These are phyloP conservation scores for Diaporthe helianthi DNA, from an alignment of 2,329 filamentous ascomycete genomes.

Conservation along the genomic window DNA sequence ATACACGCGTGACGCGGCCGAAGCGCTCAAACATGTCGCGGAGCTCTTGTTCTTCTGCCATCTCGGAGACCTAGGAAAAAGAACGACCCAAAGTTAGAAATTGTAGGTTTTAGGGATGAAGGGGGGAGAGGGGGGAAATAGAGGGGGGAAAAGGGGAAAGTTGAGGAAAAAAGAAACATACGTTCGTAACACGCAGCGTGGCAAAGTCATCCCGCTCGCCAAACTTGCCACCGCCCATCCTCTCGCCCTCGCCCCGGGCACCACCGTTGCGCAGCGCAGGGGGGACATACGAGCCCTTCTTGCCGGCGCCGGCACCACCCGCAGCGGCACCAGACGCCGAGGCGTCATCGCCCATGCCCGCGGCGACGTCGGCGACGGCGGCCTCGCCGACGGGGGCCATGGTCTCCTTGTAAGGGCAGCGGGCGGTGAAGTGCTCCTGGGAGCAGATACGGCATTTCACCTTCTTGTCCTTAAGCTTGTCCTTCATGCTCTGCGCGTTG, in stretches of 20 bases:
- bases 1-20: slow-evolving; percentile 95
- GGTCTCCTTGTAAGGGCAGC: slow-evolving; percentile 99
- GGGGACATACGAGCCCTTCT: slow-evolving; percentile 89
- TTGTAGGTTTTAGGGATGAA: background rate
- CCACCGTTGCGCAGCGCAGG: slow-evolving; percentile 83
- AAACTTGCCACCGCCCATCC: slow-evolving; percentile 84
- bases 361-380: slow-evolving; percentile 59
- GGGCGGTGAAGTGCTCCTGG: slow-evolving; percentile 98
- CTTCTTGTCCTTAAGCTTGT: slow-evolving; percentile 96
- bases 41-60: slow-evolving; percentile 94
- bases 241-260: slow-evolving; percentile 71
- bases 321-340: slow-evolving; percentile 53
- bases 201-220: slow-evolving; percentile 94
- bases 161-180: slow-evolving; percentile 60
- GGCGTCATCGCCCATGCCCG: slow-evolving; percentile 59
- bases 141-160: slow-evolving; percentile 20
- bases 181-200: slow-evolving; percentile 96
- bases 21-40: slow-evolving; percentile 98
- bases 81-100: background rate
- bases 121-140: background rate
- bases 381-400: slow-evolving; percentile 85
- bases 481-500: slow-evolving; percentile 77
- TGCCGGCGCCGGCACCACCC: slow-evolving; percentile 64
- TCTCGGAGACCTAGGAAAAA: slow-evolving; percentile 84
- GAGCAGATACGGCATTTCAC: slow-evolving; percentile 99